Evolutionary conservation across 768 basidiomycete species (phyloP).

Genomic region (Tulasnella sp.): DNA sequence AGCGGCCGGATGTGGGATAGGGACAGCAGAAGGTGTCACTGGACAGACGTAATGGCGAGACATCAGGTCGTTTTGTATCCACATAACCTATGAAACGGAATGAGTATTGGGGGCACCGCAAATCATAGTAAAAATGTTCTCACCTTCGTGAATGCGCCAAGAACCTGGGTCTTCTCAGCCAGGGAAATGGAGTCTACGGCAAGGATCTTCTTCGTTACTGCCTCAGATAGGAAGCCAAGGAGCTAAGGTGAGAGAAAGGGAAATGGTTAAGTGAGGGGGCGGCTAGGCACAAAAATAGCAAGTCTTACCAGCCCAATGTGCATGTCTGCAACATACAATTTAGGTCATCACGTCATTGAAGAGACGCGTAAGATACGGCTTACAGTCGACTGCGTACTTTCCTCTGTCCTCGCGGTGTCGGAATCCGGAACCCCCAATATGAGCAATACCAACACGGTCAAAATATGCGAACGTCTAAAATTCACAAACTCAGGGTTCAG

Average conservation of each 20-base stretch:
- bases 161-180: neutral
- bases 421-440: conserved; percentile 1
- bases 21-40: conserved; percentile 2
- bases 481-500: neutral
- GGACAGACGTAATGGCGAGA: conserved; percentile 7
- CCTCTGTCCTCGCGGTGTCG: conserved; percentile 5
- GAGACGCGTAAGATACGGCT: neutral
- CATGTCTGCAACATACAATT: neutral
- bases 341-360: neutral
- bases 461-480: conserved; percentile 8
- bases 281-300: too few relatives aligned
- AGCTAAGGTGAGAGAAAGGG: too few relatives aligned
- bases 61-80: conserved; percentile 11
- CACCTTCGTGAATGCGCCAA: conserved; percentile 8
- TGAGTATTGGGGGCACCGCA: too few relatives aligned
- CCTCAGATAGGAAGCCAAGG: neutral
- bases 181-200: neutral
- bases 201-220: neutral
- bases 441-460: conserved; percentile 4
- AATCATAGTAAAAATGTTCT: neutral
- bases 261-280: too few relatives aligned
- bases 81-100: neutral
- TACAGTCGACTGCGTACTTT: conserved; percentile 6
- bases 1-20: neutral
- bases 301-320: neutral